These are phyloP conservation scores for Groenewaldozyma sp. DNA, from an alignment of 1,139 yeast genomes.

Conservation along the genomic window DNA sequence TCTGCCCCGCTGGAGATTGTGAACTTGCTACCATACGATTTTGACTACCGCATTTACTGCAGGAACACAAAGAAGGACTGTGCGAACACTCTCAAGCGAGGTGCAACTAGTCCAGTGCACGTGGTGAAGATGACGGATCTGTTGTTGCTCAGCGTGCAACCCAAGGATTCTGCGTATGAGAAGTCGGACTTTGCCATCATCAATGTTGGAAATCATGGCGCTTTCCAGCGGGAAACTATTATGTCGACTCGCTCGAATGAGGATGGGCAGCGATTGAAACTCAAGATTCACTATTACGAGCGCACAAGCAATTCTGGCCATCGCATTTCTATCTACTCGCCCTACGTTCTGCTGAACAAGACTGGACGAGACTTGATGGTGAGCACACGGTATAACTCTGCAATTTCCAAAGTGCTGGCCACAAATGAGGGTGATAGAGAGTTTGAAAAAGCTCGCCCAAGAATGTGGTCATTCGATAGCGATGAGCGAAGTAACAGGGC, in stretches of 20 bases:
- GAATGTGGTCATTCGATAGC: constrained; percentile 75
- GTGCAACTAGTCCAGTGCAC: constrained; percentile 65
- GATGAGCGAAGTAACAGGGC: constrained; percentile 62
- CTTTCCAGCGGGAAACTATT: constrained; percentile 46
- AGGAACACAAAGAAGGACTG: constrained; percentile 65
- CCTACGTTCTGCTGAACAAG: constrained; percentile 73
- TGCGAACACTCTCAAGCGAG: constrained; percentile 52
- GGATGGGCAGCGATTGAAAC: constrained; percentile 58
- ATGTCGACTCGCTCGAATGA: constrained; percentile 26
- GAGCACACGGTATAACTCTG: constrained; percentile 46
- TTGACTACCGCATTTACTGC: constrained; percentile 68
- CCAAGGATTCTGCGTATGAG: constrained; percentile 52
- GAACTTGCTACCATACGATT: constrained; percentile 76
- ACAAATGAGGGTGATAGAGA: constrained; percentile 20
- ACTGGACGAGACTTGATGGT: constrained; percentile 62
- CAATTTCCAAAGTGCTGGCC: constrained; percentile 27
- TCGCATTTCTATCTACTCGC: constrained; percentile 61
- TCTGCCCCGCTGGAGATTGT: constrained; percentile 85
- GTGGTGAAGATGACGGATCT: constrained; percentile 68
- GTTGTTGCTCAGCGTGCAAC: constrained; percentile 62
- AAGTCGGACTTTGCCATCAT: constrained; percentile 71
- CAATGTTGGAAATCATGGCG: constrained; percentile 44
- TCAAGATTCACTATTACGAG: constrained; percentile 55
- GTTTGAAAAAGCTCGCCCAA: constrained; percentile 34
- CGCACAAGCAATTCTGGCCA: constrained; percentile 17